Base-by-base conservation (phyloP, 441 rosid species). In the Euphorbia neoarborescens region DNA sequence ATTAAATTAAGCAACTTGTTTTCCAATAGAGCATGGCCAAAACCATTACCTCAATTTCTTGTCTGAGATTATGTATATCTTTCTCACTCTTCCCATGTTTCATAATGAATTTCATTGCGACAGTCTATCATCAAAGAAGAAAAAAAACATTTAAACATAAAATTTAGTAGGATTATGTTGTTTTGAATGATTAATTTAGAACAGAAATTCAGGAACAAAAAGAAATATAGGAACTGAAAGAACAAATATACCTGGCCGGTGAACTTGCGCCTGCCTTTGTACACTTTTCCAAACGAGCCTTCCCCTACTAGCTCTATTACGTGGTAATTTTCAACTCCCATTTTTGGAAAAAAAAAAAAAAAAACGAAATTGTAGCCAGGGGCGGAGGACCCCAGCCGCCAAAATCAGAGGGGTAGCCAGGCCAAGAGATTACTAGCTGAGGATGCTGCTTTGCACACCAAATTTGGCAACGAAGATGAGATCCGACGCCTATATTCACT, bases 41-140 rank as follows among this genome's bases (percentile, higher is more conserved):
- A 53, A 38, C 25, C 3, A 70, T 70, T 71, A 90, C 99, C 96
- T 94, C 98, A 63, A 94, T 94, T 84, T 94, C 99, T 78, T 94
- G 99, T 71, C 99, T 79, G 74, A 94, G 74, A 75, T 89, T 94
- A 53, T 88, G 96, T 24, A 94, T 83, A 75, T 94, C 99, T 78
- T 94, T 94, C 50, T 92, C 99, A 53, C 89, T 88, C 75, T 94
- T 94, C 24, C 98, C 99, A 51, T 91, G 97, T 80, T 92, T 94
- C 94, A 90, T 84, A 11, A 94, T 94, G 65, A 94, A 91, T 81
- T 94, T 94, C 98, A 94, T 89, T 12, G 99, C 99, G 67, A 94
- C 99, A 42, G 97, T 94, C 99, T 94, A 73, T 50, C 59, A 71
- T 19, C 56, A 77, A 65, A 71, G 65, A n/a, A 71, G 54, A 53